Base-by-base conservation (phyloP, 805 yeast species). In the Blastobotrys attinorum region DNA sequence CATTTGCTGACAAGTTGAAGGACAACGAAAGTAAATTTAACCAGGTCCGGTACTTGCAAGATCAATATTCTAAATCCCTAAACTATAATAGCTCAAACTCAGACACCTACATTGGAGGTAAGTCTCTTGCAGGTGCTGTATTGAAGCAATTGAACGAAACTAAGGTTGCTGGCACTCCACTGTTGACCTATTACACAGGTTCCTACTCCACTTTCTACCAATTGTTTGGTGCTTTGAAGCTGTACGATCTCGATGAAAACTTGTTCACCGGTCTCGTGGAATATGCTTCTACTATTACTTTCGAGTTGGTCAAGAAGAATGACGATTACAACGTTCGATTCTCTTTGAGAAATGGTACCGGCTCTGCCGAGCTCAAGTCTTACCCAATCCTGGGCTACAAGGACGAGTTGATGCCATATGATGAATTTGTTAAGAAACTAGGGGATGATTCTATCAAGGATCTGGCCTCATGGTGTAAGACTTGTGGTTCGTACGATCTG, bases 261-360 rank as follows among this genome's bases (percentile, higher is more conserved):
- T 50, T 49, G 27, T 72, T 71, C 58, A 67, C 70, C 13, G 73
- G 73, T 18, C 64, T 72, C 65, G 73, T 75, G 46, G 63, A 65
- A 37, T 72, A 72, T 51, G 76, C 73, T 35, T 54, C 73, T 11
- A 61, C 71, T 3, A 56, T 63, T 34, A 73, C 70, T n/a, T 70
- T 68, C 56, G 77, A 72, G 42, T 55, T 72, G 23, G 47, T 51
- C 33, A 53, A 56, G 11, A 41, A 49, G 7, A 42, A 46, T 21
- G 47, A 56, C 21, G 51, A 51, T 27, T 56, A 59, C 47, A 66
- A 49, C 45, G 73, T 72, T 17, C 67, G 69, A 51, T 71, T 71
- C 54, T 66, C 72, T 6, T 64, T 69, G 63, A 65, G 63, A 45
- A 72, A 72, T 48, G 76, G 76, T 39, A 69, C 76, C 11, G 36